Evolutionary conservation across 306 rosid species (phyloP).

Genomic region (Prunus padus): DNA sequence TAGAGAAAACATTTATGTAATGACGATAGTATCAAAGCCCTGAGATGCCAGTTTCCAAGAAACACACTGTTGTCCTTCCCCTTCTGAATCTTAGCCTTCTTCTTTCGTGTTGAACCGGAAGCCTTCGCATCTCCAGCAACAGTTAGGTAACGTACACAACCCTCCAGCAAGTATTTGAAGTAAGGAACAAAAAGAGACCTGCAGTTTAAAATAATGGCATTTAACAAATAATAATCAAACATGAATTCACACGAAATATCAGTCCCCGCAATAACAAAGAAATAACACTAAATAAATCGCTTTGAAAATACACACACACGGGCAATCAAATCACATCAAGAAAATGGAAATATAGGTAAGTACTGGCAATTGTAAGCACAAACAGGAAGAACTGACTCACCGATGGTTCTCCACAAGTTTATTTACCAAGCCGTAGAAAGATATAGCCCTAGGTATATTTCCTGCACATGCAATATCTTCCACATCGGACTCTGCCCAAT

Average conservation of each 20-base stretch:
- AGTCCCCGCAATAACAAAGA: background rate
- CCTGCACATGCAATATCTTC: conserved; percentile 44
- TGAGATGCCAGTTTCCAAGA: conserved; percentile 70
- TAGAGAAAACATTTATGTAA: conserved; percentile 85
- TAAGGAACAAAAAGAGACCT: conserved; percentile 96
- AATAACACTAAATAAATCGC: background rate
- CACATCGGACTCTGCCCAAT: conserved; percentile 78
- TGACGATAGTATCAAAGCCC: conserved; percentile 71
- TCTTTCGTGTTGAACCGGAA: conserved; percentile 47
- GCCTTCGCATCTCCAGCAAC: conserved; percentile 42
- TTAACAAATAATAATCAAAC: background rate
- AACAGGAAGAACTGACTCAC: conserved; percentile 42
- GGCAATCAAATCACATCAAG: background rate
- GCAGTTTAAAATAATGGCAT: conserved; percentile 21
- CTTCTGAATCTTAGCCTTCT: conserved; percentile 66
- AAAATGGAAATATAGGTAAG: background rate
- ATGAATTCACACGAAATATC: background rate
- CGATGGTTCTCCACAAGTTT: conserved; percentile 80
- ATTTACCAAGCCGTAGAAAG: conserved; percentile 79
- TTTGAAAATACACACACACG: background rate
- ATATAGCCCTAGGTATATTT: conserved; percentile 66
- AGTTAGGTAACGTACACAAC: conserved; percentile 66
- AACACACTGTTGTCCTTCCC: conserved; percentile 37
- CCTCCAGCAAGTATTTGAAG: conserved; percentile 78
- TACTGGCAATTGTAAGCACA: background rate